Evolutionary conservation across 495 filamentous ascomycete species (phyloP).

Genomic region (Lasiosphaeriaceae sp.): DNA sequence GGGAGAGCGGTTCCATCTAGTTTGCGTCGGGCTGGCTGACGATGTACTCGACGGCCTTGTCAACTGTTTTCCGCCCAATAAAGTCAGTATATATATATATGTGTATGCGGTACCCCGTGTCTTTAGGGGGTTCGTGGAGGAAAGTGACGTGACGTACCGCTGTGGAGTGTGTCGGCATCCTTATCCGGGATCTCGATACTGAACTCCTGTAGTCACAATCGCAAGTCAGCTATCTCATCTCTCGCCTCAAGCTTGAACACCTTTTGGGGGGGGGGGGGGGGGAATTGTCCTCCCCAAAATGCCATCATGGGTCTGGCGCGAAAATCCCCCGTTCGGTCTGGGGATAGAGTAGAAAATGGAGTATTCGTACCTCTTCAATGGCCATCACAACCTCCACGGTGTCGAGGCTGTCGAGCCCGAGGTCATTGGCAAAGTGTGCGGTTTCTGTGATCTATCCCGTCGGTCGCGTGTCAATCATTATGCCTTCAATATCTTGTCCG

Average conservation of each 20-base stretch:
- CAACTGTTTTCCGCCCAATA: conserved; percentile 55
- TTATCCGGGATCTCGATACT: conserved; percentile 99
- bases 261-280: too few relatives aligned
- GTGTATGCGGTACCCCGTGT: too few relatives aligned
- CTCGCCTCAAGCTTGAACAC: too few relatives aligned
- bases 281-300: too few relatives aligned
- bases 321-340: too few relatives aligned
- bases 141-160: conserved; percentile 61
- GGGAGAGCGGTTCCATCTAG: too few relatives aligned
- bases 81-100: too few relatives aligned
- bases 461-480: conserved; percentile 3
- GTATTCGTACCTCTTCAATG: conserved; percentile 84
- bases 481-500: neutral
- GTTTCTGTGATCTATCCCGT: conserved; percentile 64
- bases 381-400: conserved; percentile 99
- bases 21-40: conserved; percentile 82
- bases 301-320: too few relatives aligned
- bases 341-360: neutral
- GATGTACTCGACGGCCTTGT: conserved; percentile 95
- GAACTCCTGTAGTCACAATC: conserved; percentile 69
- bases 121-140: too few relatives aligned
- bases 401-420: conserved; percentile 93
- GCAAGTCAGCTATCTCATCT: neutral
- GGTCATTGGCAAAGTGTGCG: conserved; percentile 92
- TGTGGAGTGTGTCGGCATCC: conserved; percentile 95